phyloP scores from a whole-genome alignment of 139 green algal genomes.

The Chlamydomonas urium region DNA sequence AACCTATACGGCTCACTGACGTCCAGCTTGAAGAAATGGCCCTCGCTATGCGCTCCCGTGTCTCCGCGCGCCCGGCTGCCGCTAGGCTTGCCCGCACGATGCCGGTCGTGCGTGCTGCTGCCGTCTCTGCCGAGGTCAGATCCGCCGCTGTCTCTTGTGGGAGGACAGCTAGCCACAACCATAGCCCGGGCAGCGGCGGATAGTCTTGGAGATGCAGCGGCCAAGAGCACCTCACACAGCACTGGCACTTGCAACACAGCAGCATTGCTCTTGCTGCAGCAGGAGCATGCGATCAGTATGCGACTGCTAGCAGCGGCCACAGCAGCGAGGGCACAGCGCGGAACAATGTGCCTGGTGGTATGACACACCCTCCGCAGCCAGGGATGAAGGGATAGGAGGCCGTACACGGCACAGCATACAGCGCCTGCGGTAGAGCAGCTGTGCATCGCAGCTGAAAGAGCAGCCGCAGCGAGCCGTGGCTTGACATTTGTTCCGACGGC shows the following conservation, averaged over 20 bases:
- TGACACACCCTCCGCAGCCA: too few relatives aligned
- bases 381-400: too few relatives aligned
- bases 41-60: conserved; percentile 1
- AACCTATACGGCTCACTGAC: neutral
- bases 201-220: neutral
- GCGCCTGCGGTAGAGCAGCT: neutral
- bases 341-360: neutral
- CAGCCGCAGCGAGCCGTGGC: neutral
- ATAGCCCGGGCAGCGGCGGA: neutral
- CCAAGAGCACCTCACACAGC: neutral
- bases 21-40: neutral
- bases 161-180: neutral
- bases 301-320: too few relatives aligned
- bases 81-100: neutral
- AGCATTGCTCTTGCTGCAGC: neutral
- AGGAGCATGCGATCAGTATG: too few relatives aligned
- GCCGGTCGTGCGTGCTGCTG: neutral
- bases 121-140: neutral
- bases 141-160: too few relatives aligned
- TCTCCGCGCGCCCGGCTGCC: neutral
- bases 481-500: neutral
- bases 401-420: neutral
- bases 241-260: neutral
- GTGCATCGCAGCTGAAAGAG: neutral
- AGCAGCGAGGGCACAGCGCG: too few relatives aligned